A percentile compares a stretch with the other conserved stretches of the same genome.
Conservation (phyloP, 257 asterid species). For the Lithospermum erythrorhizon region DNA sequence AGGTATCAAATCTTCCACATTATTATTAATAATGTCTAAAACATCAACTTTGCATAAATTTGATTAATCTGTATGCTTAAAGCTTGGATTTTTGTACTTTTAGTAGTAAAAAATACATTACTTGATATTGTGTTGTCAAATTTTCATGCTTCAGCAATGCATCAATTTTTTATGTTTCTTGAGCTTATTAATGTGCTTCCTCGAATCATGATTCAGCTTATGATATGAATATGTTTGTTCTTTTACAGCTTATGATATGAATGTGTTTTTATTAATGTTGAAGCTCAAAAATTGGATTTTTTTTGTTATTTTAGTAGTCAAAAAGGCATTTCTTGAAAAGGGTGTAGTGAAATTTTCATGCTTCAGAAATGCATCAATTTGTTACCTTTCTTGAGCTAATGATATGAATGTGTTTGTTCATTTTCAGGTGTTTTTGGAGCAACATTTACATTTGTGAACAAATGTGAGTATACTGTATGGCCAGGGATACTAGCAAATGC, state of each 20-base stretch:
- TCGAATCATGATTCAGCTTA: too few species aligned
- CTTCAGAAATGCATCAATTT: background rate
- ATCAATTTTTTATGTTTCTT: background rate
- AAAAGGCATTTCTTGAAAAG: background rate
- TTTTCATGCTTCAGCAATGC: background rate
- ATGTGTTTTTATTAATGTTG: constrained; percentile 1
- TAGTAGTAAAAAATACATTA: background rate
- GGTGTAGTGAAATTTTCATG: background rate
- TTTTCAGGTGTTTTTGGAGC: constrained; percentile 53
- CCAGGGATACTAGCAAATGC: constrained; percentile 88
- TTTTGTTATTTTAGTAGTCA: background rate
- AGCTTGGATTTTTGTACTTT: background rate
- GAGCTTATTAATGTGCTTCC: background rate
- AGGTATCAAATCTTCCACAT: constrained; percentile 29
- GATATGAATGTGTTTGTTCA: background rate
- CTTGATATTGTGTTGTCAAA: background rate
- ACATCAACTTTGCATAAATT: background rate
- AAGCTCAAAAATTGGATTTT: background rate
- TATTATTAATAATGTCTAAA: background rate
- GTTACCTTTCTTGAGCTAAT: background rate
- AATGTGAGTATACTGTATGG: constrained; percentile 77
- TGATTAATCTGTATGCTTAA: background rate
- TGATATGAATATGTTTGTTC: too few species aligned
- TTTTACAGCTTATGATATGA: too few species aligned
- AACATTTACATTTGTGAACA: constrained; percentile 82